phyloP scores from a whole-genome alignment of 768 basidiomycete genomes.

The Podaxis sp. region DNA sequence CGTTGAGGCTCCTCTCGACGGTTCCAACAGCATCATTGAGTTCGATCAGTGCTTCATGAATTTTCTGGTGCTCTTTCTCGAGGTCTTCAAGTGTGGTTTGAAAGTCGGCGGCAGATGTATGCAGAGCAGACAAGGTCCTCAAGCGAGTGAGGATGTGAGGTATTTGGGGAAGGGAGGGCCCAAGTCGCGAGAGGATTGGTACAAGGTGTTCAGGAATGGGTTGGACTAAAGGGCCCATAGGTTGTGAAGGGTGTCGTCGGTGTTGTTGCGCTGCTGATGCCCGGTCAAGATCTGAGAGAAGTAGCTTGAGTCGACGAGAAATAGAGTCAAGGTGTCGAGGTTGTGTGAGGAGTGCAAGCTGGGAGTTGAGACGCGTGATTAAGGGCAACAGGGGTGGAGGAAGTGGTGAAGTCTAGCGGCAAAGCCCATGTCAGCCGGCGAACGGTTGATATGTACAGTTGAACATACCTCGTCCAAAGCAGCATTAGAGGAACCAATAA shows the following conservation, averaged over 20 bases:
- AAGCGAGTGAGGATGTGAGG: constrained; percentile 89
- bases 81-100: constrained; percentile 58
- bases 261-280: constrained; percentile 52
- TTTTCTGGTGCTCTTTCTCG: constrained; percentile 68
- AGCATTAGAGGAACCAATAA: constrained; percentile 78
- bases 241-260: constrained; percentile 41
- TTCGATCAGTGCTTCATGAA: constrained; percentile 60
- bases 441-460: not conserved
- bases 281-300: constrained; percentile 90
- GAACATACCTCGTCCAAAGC: constrained; percentile 74
- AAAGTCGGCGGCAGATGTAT: constrained; percentile 79
- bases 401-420: constrained; percentile 56
- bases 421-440: not conserved
- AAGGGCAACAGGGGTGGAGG: constrained; percentile 81
- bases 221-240: constrained; percentile 23
- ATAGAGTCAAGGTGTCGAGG: constrained; percentile 95
- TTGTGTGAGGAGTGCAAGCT: constrained; percentile 86
- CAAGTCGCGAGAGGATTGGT: constrained; percentile 65
- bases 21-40: constrained; percentile 62
- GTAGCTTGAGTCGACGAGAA: constrained; percentile 86
- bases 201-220: constrained; percentile 54
- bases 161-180: constrained; percentile 73
- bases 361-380: constrained; percentile 76
- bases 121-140: constrained; percentile 77
- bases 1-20: constrained; percentile 73